These are phyloP conservation scores for Ogataea minuta DNA, from an alignment of 805 yeast species.

Conservation along the genomic window DNA sequence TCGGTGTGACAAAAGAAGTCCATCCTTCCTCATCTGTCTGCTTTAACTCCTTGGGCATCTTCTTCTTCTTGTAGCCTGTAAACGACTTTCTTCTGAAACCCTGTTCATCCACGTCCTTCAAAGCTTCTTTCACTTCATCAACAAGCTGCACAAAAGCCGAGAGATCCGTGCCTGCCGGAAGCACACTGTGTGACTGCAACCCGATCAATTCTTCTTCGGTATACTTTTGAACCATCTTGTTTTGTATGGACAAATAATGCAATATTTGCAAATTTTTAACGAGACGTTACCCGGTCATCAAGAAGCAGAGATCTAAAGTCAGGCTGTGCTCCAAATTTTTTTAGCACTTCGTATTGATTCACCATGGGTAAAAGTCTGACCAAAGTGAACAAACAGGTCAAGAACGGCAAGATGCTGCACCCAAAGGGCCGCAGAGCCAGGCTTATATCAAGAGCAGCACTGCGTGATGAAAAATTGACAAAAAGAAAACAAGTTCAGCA, in stretches of 20 bases:
- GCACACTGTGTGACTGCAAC: conserved; percentile 53
- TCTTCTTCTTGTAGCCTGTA: conserved; percentile 48
- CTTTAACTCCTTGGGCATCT: conserved; percentile 44
- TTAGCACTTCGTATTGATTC: conserved; percentile 1
- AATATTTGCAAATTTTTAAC: conserved; percentile 10
- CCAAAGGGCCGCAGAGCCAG: conserved; percentile 88
- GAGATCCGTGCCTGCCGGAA: conserved; percentile 63
- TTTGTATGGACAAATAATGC: conserved; percentile 6
- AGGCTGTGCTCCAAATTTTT: conserved; percentile 13
- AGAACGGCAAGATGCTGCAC: conserved; percentile 61
- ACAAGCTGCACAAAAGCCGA: conserved; percentile 63
- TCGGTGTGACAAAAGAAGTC: conserved; percentile 59
- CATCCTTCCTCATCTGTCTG: conserved; percentile 79
- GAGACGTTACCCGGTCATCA: conserved; percentile 8
- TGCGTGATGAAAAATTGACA: conserved; percentile 72
- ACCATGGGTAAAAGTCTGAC: conserved; percentile 61
- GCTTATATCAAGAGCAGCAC: conserved; percentile 79
- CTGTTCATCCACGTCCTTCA: conserved; percentile 32
- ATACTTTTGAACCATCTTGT: conserved; percentile 50
- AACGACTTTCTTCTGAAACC: conserved; percentile 62
- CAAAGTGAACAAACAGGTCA: conserved; percentile 61
- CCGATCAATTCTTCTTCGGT: conserved; percentile 68
- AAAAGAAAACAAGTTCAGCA: conserved; percentile 55
- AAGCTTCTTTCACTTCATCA: conserved; percentile 55
- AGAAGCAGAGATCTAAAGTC: neutral